These are phyloP conservation scores for Solanum ahanhuiri DNA, from an alignment of 257 asterid genomes.

Conservation along the genomic window DNA sequence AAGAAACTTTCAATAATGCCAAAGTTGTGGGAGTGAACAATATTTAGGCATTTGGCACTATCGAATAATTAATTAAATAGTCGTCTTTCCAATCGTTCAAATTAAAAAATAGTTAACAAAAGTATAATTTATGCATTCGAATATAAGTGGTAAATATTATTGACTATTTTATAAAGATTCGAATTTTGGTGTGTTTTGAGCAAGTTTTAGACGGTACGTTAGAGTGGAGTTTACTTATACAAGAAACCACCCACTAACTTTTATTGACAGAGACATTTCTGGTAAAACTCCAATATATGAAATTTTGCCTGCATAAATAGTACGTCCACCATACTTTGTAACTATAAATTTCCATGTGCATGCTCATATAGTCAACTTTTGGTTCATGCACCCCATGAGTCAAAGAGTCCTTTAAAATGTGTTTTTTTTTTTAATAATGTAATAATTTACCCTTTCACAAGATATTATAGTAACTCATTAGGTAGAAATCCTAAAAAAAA, in stretches of 20 bases:
- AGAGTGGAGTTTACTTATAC: neutral
- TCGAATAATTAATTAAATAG: neutral
- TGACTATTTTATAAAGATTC: neutral
- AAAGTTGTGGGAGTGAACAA: neutral
- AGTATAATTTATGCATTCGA: neutral
- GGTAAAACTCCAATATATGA: slow-evolving; percentile 7
- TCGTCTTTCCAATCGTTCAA: neutral
- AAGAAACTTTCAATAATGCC: neutral
- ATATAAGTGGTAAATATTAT: neutral
- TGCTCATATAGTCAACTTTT: neutral
- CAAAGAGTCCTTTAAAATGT: neutral
- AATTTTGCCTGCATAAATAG: neutral
- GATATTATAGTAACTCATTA: neutral
- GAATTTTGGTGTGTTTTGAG: neutral
- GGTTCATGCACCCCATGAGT: neutral
- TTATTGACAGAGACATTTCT: slow-evolving; percentile 2
- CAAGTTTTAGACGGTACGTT: neutral
- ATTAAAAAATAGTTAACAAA: neutral
- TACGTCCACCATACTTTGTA: neutral
- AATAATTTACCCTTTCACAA: neutral
- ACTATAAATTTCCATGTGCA: neutral
- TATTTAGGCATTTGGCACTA: neutral
- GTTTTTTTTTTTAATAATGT: neutral
- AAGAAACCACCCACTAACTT: neutral
- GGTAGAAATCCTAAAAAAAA: neutral